Evolutionary conservation across 2,329 filamentous ascomycete species (phyloP).

Genomic region (Cladosporium sp.): DNA sequence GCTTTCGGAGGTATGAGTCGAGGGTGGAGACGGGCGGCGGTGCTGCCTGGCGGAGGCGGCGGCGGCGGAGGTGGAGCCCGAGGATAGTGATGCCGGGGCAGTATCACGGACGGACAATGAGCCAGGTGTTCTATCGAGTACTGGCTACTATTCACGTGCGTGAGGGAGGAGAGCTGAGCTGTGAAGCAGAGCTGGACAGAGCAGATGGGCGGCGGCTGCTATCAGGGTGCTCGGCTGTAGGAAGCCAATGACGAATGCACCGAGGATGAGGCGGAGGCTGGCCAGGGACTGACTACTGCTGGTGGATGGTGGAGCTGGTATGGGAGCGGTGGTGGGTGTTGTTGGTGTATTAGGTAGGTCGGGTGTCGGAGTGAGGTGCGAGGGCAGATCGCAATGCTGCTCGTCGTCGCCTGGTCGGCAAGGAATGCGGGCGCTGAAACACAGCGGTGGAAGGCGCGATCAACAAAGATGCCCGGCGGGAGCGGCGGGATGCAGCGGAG

Average conservation of each 20-base stretch:
- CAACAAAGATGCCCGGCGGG: constrained; percentile 18
- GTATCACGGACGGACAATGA: constrained; percentile 9
- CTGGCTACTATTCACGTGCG: not conserved
- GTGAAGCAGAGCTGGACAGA: constrained; percentile 4
- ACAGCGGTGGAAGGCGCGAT: constrained; percentile 21
- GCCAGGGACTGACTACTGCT: not conserved
- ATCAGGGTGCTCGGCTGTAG: constrained; percentile 13
- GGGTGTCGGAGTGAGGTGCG: not conserved
- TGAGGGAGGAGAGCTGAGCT: constrained; percentile 1
- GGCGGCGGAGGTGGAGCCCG: constrained; percentile 13
- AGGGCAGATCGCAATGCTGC: constrained; percentile 18
- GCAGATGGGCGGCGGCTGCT: constrained; percentile 10
- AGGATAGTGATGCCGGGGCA: constrained; percentile 11
- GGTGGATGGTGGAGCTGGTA: not conserved
- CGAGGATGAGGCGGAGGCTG: constrained; percentile 12
- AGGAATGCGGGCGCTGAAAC: constrained; percentile 22
- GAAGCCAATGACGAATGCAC: constrained; percentile 8
- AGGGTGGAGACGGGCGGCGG: constrained; percentile 21
- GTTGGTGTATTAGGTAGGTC: constrained; percentile 17
- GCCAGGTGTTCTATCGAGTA: constrained; percentile 8
- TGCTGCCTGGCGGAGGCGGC: constrained; percentile 19
- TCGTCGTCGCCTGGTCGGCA: constrained; percentile 20
- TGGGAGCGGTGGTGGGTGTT: constrained; percentile 3
- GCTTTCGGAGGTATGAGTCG: constrained; percentile 17
- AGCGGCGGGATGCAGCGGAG: not conserved